These are phyloP conservation scores for Candida silvatica DNA, from an alignment of 805 yeast species.

Conservation along the genomic window DNA sequence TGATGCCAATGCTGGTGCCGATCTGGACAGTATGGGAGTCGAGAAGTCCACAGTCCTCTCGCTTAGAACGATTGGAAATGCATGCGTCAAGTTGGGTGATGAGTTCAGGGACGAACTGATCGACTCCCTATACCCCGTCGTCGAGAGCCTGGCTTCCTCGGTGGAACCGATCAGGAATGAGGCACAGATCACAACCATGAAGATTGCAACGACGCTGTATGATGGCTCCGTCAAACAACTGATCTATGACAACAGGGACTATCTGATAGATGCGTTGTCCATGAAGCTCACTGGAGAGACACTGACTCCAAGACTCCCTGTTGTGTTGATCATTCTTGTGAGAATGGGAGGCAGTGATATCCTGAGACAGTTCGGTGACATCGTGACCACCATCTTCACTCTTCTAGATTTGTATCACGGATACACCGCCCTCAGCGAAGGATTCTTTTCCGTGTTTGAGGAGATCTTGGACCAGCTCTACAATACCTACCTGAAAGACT, in stretches of 20 bases:
- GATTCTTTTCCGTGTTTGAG: constrained; percentile 64
- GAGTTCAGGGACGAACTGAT: constrained; percentile 50
- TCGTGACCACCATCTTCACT: constrained; percentile 60
- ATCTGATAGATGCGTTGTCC: constrained; percentile 73
- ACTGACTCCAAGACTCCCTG: constrained; percentile 66
- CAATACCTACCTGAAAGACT: constrained; percentile 25
- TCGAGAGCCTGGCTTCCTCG: constrained; percentile 61
- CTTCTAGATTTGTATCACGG: constrained; percentile 82
- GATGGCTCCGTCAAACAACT: constrained; percentile 47
- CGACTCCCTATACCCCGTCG: constrained; percentile 63
- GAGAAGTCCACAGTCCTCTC: constrained; percentile 25
- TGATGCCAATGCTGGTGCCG: constrained; percentile 1
- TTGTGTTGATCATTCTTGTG: constrained; percentile 60
- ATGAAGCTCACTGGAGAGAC: constrained; percentile 58
- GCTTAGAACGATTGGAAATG: constrained; percentile 32
- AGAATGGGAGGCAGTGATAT: constrained; percentile 62
- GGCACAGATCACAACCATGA: constrained; percentile 43
- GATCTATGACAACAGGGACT: constrained; percentile 66
- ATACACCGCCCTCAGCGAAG: constrained; percentile 61
- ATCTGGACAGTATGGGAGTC: constrained; percentile 7
- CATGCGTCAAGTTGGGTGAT: constrained; percentile 22
- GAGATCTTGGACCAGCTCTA: constrained; percentile 44
- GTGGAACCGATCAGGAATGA: constrained; percentile 35
- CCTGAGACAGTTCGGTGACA: constrained; percentile 60
- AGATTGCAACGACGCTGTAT: constrained; percentile 44